These are phyloP conservation scores for Eutrema heterophyllum DNA, from an alignment of 345 rosid genomes.

Conservation along the genomic window DNA sequence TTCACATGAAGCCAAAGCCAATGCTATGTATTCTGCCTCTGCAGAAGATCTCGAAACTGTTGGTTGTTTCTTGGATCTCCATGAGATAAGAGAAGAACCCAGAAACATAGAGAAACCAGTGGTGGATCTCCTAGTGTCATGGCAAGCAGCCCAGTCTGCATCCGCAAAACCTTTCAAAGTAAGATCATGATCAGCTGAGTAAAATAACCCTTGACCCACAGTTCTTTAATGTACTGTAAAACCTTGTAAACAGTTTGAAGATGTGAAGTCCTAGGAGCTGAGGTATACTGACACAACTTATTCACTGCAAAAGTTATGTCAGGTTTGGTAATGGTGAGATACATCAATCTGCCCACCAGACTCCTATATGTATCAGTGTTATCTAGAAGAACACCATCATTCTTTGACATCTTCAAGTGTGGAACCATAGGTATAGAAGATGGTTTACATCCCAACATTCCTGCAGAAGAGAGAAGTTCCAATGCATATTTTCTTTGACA, in stretches of 20 bases:
- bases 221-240: neutral
- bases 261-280: neutral
- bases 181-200: neutral
- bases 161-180: neutral
- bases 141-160: neutral
- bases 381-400: neutral
- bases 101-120: neutral
- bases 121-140: neutral
- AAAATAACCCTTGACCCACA: neutral
- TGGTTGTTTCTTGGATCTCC: neutral
- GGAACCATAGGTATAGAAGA: neutral
- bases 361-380: neutral
- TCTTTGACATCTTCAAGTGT: neutral
- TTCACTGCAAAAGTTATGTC: neutral
- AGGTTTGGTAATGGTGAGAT: neutral
- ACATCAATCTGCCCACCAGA: neutral
- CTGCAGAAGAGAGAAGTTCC: neutral
- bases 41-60: neutral
- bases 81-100: neutral
- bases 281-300: neutral
- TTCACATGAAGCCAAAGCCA: neutral
- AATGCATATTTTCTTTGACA: neutral
- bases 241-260: neutral
- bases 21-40: neutral
- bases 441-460: neutral